A percentile compares a stretch with the other conserved stretches of the same genome.
phyloP scores from a whole-genome alignment of 345 rosid species.

The Populus deltoides region DNA sequence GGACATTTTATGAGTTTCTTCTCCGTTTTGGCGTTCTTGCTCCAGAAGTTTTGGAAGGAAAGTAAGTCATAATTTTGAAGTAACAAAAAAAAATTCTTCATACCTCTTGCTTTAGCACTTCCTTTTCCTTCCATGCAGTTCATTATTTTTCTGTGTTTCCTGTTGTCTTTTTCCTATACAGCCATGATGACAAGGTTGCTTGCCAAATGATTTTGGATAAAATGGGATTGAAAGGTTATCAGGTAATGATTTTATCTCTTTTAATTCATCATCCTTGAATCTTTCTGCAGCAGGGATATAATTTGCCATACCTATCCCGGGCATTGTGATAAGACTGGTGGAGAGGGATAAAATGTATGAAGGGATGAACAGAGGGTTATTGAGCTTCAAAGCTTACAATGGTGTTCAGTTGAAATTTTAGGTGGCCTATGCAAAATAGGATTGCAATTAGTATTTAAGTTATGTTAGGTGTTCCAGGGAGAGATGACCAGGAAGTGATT shows the following conservation, averaged over 20 bases:
- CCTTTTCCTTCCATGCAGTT: background rate
- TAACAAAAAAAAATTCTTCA: background rate
- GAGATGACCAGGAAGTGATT: background rate
- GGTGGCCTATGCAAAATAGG: too few relatives aligned
- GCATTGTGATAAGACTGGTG: background rate
- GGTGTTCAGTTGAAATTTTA: too few relatives aligned
- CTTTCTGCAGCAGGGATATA: too few relatives aligned
- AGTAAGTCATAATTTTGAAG: conserved; percentile 38
- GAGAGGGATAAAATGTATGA: too few relatives aligned
- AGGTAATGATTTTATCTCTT: conserved; percentile 49
- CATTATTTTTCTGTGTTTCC: conserved; percentile 5
- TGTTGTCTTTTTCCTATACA: conserved; percentile 28
- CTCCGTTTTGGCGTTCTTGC: conserved; percentile 96
- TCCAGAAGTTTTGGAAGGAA: conserved; percentile 92
- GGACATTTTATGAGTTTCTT: conserved; percentile 94
- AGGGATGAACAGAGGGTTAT: background rate
- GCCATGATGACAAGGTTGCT: conserved; percentile 90
- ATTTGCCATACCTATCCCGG: background rate
- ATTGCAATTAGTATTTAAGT: background rate
- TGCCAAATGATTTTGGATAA: conserved; percentile 89
- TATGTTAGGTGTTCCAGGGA: background rate
- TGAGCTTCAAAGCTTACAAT: too few relatives aligned
- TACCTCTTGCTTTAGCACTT: background rate
- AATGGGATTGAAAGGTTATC: conserved; percentile 90
- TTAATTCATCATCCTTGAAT: background rate